These are phyloP conservation scores for Artemisia annua DNA, from an alignment of 129 eudicot genomes.

Conservation along the genomic window DNA sequence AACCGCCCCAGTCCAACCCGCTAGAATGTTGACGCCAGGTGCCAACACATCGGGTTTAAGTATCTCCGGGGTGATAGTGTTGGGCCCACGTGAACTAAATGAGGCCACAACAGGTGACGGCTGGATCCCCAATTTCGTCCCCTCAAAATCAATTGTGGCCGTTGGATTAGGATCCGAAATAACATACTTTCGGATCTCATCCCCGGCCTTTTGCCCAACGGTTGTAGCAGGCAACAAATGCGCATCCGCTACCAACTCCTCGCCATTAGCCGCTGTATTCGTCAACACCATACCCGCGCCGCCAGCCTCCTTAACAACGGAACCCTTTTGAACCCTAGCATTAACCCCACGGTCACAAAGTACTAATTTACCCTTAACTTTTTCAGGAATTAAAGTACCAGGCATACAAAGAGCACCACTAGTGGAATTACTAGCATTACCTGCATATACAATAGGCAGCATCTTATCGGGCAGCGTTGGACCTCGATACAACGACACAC, in stretches of 20 bases:
- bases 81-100: conserved; percentile 92
- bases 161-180: conserved; percentile 58
- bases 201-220: conserved; percentile 73
- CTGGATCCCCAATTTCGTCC: conserved; percentile 81
- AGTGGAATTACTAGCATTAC: conserved; percentile 69
- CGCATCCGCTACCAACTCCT: conserved; percentile 94
- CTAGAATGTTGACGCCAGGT: conserved; percentile 94
- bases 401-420: conserved; percentile 89
- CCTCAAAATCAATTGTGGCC: conserved; percentile 66
- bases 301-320: conserved; percentile 89
- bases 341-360: conserved; percentile 89
- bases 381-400: conserved; percentile 67
- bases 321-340: conserved; percentile 88
- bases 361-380: conserved; percentile 81
- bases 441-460: conserved; percentile 87
- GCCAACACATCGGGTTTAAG: conserved; percentile 86
- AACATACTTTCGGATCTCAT: conserved; percentile 54
- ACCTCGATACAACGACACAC: conserved; percentile 79
- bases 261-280: conserved; percentile 93
- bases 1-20: conserved; percentile 74
- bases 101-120: conserved; percentile 99
- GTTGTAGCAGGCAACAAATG: conserved; percentile 87
- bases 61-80: conserved; percentile 75
- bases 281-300: conserved; percentile 89
- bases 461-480: conserved; percentile 44